Evolutionary conservation across 768 basidiomycete genomes (phyloP).

Genomic region (Psilocybe subaeruginosa): DNA sequence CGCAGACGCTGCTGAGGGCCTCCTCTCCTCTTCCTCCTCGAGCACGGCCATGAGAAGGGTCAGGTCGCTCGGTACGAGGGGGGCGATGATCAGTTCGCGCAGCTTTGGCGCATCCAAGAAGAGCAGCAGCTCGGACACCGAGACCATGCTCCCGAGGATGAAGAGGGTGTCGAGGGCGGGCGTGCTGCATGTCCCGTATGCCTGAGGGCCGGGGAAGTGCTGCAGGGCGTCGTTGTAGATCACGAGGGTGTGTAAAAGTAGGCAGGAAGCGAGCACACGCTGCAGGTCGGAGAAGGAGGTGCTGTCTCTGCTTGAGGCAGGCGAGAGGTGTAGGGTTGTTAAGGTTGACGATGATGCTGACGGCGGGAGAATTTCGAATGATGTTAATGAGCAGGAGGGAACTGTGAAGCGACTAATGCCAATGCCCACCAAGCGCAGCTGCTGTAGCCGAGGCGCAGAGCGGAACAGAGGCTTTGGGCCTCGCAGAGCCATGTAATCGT

Average conservation of each 20-base stretch:
- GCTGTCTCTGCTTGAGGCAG: neutral
- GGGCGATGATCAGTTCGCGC: slow-evolving; percentile 15
- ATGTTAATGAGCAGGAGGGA: neutral
- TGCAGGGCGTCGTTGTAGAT: slow-evolving; percentile 19
- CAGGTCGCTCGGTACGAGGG: slow-evolving; percentile 11
- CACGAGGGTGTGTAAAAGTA: slow-evolving; percentile 4
- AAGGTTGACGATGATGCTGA: neutral
- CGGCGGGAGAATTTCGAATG: no score
- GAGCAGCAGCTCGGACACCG: slow-evolving; percentile 18
- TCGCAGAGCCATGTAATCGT: neutral
- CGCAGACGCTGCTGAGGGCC: no score
- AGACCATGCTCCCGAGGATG: slow-evolving; percentile 22
- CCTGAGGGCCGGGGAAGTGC: neutral
- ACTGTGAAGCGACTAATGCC: neutral
- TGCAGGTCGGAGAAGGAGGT: slow-evolving; percentile 10
- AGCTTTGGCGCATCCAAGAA: slow-evolving; percentile 18
- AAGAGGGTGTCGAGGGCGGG: slow-evolving; percentile 10
- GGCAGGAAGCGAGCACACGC: slow-evolving; percentile 8
- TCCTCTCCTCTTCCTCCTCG: no score
- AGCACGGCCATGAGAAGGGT: neutral
- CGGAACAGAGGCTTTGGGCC: neutral
- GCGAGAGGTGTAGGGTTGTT: slow-evolving; percentile 13
- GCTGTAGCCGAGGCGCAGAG: slow-evolving; percentile 3
- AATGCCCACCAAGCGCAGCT: slow-evolving; percentile 15
- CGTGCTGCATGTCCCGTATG: neutral